These are phyloP conservation scores for Nannochloropsis salina DNA, from an alignment of 108 stramenopile genomes.

Conservation along the genomic window DNA sequence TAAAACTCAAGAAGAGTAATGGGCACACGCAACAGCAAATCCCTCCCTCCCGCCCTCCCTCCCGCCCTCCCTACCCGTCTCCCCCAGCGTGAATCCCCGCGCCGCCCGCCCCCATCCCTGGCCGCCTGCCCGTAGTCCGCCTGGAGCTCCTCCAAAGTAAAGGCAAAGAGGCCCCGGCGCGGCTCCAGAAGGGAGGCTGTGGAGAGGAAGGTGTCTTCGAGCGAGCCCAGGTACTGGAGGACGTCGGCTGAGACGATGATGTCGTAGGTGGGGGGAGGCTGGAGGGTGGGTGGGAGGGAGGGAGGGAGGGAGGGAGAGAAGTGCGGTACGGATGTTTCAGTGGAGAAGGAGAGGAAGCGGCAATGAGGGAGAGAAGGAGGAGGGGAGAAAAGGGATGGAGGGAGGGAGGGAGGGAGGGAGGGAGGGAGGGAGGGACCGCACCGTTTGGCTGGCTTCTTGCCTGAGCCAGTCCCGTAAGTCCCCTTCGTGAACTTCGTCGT, in stretches of 20 bases:
- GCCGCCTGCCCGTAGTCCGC: not conserved
- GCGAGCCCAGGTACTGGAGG: constrained; percentile 34
- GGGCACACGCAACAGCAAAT: not conserved
- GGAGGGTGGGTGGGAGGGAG: no score
- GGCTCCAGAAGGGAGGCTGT: not conserved
- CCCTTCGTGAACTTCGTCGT: not conserved
- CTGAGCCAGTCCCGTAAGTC: constrained; percentile 5
- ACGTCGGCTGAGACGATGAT: constrained; percentile 35
- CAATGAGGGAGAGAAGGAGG: no score
- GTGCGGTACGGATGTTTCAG: no score
- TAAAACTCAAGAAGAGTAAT: not conserved
- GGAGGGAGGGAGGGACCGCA: not conserved
- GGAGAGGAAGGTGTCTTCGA: constrained; percentile 22
- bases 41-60: not conserved
- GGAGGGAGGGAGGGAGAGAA: no score
- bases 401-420: no score
- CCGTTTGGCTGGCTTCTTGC: not conserved
- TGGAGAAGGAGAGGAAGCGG: no score
- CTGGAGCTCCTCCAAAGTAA: not conserved
- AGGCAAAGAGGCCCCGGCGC: not conserved
- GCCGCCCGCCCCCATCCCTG: not conserved
- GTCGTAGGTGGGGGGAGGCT: constrained; percentile 22
- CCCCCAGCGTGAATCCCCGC: not conserved
- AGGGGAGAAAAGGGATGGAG: no score
- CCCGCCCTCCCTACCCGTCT: not conserved